Percentiles rank a stretch among this genome's conserved stretches.
These are phyloP conservation scores for Cryptosporidium sp. DNA, from an alignment of 169 alveolate genomes.

Conservation along the genomic window DNA sequence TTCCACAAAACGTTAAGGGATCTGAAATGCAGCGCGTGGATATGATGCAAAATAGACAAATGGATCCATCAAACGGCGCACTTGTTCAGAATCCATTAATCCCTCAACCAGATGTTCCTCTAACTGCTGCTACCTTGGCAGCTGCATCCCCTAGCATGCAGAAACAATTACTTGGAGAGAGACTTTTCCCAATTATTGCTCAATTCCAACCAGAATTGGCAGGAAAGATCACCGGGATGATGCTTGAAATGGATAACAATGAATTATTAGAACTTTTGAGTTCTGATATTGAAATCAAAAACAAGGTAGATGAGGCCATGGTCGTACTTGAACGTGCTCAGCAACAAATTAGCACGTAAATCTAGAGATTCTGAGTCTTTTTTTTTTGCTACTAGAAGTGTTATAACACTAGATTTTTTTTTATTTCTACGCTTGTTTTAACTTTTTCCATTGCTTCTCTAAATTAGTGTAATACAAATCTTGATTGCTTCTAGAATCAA, in stretches of 20 bases:
- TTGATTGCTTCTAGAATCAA: too few relatives aligned
- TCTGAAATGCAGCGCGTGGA: slow-evolving; percentile 46
- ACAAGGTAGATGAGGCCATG: slow-evolving; percentile 93
- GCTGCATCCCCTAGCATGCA: slow-evolving; percentile 90
- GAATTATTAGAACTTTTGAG: slow-evolving; percentile 92
- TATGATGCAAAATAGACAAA: slow-evolving; percentile 54
- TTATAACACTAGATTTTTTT: slow-evolving; percentile 15
- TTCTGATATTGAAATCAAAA: slow-evolving; percentile 89
- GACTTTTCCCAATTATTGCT: slow-evolving; percentile 92
- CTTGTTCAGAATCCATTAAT: slow-evolving; percentile 32
- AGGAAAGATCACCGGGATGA: slow-evolving; percentile 95
- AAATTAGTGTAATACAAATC: too few relatives aligned
- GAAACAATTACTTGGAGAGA: slow-evolving; percentile 95
- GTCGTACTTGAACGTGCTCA: slow-evolving; percentile 87
- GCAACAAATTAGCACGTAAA: slow-evolving; percentile 60
- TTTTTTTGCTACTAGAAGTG: neutral
- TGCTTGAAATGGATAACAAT: slow-evolving; percentile 95
- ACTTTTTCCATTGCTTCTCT: neutral
- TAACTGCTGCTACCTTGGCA: slow-evolving; percentile 87
- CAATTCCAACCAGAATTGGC: slow-evolving; percentile 93
- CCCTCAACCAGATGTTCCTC: slow-evolving; percentile 73
- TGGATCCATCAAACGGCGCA: slow-evolving; percentile 50
- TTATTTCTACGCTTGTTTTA: neutral
- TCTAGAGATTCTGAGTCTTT: neutral
- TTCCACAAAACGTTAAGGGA: slow-evolving; percentile 49